These are phyloP conservation scores for Pseudonectria buxi DNA, from an alignment of 2,329 filamentous ascomycete species.

Conservation along the genomic window DNA sequence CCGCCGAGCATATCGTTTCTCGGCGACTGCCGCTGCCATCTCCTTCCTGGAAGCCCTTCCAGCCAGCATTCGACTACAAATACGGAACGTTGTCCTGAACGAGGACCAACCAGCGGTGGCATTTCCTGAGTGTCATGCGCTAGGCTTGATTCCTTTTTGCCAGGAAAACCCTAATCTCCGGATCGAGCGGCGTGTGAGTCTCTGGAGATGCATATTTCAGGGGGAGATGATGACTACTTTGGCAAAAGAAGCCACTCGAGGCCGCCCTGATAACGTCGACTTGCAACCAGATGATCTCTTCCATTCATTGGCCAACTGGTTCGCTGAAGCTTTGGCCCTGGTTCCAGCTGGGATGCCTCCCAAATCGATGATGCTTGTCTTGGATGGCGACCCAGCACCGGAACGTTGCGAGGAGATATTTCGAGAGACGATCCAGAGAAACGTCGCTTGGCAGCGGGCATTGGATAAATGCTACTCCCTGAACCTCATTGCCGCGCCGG, in stretches of 20 bases:
- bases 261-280: too few species aligned
- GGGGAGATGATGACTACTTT: too few species aligned
- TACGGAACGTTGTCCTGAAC: background rate
- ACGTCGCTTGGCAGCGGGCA: background rate
- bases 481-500: too few species aligned
- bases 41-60: conserved; percentile 1
- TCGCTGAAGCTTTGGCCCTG: conserved; percentile 1
- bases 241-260: too few species aligned
- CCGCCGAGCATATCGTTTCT: too few species aligned
- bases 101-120: conserved; percentile 1
- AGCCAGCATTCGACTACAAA: background rate
- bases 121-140: background rate
- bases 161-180: conserved; percentile 1
- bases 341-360: background rate
- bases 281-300: too few species aligned
- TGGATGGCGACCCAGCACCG: conserved; percentile 1
- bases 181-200: background rate
- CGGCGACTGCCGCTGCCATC: conserved; percentile 1
- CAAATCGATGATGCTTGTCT: background rate
- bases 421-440: background rate
- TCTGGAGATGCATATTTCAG: background rate
- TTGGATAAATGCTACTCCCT: too few species aligned
- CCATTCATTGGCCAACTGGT: conserved; percentile 2
- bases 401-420: background rate
- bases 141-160: conserved; percentile 4